Base-by-base conservation (phyloP, 2,329 filamentous ascomycete genomes). In the Apiospora rasikravindrae region DNA sequence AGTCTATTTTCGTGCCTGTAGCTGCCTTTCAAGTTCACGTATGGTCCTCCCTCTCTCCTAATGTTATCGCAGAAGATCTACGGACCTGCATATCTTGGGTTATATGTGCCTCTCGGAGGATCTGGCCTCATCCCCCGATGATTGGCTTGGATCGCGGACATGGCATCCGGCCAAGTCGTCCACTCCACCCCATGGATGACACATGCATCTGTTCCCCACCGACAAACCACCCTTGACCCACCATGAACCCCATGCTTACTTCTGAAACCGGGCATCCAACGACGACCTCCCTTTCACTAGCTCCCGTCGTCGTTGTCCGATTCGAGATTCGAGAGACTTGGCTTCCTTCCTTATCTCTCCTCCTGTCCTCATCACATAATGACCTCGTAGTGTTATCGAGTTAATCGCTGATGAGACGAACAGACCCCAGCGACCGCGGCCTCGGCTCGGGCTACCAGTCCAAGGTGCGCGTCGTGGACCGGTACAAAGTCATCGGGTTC, bases 401-500 rank as follows among this genome's bases (percentile, higher is more conserved):
- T n/a, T n/a, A 4, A 22, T 47, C 22, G 57, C 57, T 64, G 57
- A 64, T 64, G 57, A 64, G 57, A 64, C 57, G 57, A 64, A 64
- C 80, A 91, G 89, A 91, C 81, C 83, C 86, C 45, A 81, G 83
- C 70, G 88, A 90, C 77, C 84, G 87, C 73, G 85, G 85, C 70
- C 75, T 73, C 11, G 78, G 75, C 73, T 69, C 75, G 22, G 77
- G 77, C n/a, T 93, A 92, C 80, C 89, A 91, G 80, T 90, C 90
- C 81, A 98, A 98, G 83, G 93, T 96, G 75, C 92, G 94, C 74
- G 94, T 98, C 72, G 92, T 93, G 73, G 96, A 98, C 83, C 93
- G 93, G 76, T 99, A 98, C 84, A 95, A 96, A 78, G 96, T 99
- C 78, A 92, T 99, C 71, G 96, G 96, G 61, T 99, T 99, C 86